Evolutionary conservation across 192 early-diverging fungal genomes (phyloP).

Genomic region (Oehlia diaphana): DNA sequence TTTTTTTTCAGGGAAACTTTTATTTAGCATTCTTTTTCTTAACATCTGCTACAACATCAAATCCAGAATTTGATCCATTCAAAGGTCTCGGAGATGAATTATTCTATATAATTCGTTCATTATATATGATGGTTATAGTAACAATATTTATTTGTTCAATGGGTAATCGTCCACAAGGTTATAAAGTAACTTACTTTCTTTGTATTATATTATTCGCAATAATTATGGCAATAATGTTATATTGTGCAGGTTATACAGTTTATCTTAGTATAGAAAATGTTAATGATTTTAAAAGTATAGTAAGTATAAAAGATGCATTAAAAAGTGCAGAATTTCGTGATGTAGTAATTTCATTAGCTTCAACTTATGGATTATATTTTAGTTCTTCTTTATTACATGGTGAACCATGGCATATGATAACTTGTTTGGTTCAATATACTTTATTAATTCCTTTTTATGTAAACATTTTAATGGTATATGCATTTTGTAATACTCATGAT

Average conservation of each 20-base stretch:
- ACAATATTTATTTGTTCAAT: slow-evolving; percentile 82
- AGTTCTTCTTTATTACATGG: slow-evolving; percentile 75
- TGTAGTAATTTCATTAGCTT: slow-evolving; percentile 75
- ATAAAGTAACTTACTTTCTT: slow-evolving; percentile 67
- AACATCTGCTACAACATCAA: slow-evolving; percentile 43
- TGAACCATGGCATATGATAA: slow-evolving; percentile 92
- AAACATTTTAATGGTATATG: slow-evolving; percentile 92
- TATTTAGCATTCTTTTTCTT: slow-evolving; percentile 84
- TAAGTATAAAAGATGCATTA: slow-evolving; percentile 33
- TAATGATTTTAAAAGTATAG: slow-evolving; percentile 38
- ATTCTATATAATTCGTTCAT: slow-evolving; percentile 65
- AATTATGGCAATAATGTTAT: slow-evolving; percentile 84
- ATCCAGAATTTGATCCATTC: slow-evolving; percentile 55
- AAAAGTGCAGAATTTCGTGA: slow-evolving; percentile 63
- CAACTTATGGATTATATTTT: slow-evolving; percentile 85
- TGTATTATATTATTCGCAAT: slow-evolving; percentile 75
- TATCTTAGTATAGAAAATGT: slow-evolving; percentile 44
- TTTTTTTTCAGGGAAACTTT: slow-evolving; percentile 59
- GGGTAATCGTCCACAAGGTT: slow-evolving; percentile 91
- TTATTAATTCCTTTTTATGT: slow-evolving; percentile 83
- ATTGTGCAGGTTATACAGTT: slow-evolving; percentile 68
- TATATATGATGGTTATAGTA: slow-evolving; percentile 80
- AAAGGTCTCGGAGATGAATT: slow-evolving; percentile 57
- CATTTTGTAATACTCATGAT: slow-evolving; percentile 94
- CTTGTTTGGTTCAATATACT: slow-evolving; percentile 86